phyloP scores from a whole-genome alignment of 1,139 yeast genomes.

The Sugiyamaella novakii region DNA sequence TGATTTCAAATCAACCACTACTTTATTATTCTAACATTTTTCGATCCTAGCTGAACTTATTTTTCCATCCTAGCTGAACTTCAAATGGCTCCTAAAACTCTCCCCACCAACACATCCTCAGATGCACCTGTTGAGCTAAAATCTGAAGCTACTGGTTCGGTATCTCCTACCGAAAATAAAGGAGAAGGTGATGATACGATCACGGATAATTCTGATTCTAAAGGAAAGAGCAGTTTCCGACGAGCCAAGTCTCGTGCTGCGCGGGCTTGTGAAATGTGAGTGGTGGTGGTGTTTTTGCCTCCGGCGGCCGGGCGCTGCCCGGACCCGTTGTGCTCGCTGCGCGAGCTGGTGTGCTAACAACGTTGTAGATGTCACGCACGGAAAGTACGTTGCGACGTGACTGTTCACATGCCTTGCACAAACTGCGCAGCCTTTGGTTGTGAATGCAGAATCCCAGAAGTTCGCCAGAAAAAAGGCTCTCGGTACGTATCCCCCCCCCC shows the following conservation, averaged over 20 bases:
- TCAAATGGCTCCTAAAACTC: too few relatives aligned
- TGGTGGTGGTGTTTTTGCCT: slow-evolving; percentile 4
- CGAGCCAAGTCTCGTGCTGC: slow-evolving; percentile 40
- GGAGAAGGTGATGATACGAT: slow-evolving; percentile 7
- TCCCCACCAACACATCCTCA: not conserved
- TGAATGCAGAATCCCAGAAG: slow-evolving; percentile 67
- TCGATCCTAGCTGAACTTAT: too few relatives aligned
- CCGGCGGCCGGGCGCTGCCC: slow-evolving; percentile 2
- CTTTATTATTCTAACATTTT: too few relatives aligned
- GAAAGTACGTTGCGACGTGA: slow-evolving; percentile 72
- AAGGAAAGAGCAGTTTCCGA: slow-evolving; percentile 32
- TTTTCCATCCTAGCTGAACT: not conserved
- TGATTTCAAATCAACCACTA: too few relatives aligned
- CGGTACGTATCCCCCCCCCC: slow-evolving; percentile 15
- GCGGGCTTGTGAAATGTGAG: slow-evolving; percentile 43
- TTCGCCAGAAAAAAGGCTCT: slow-evolving; percentile 44
- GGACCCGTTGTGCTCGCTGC: slow-evolving; percentile 1
- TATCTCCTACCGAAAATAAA: not conserved
- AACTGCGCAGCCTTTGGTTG: slow-evolving; percentile 77
- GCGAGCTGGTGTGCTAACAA: slow-evolving; percentile 16
- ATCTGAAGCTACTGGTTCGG: not conserved
- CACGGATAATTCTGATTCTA: slow-evolving; percentile 2
- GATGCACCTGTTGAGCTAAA: not conserved
- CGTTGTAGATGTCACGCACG: slow-evolving; percentile 57
- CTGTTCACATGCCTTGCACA: slow-evolving; percentile 72